Base-by-base conservation (phyloP, 2,329 filamentous ascomycete genomes). In the Paecilomyces sp. region DNA sequence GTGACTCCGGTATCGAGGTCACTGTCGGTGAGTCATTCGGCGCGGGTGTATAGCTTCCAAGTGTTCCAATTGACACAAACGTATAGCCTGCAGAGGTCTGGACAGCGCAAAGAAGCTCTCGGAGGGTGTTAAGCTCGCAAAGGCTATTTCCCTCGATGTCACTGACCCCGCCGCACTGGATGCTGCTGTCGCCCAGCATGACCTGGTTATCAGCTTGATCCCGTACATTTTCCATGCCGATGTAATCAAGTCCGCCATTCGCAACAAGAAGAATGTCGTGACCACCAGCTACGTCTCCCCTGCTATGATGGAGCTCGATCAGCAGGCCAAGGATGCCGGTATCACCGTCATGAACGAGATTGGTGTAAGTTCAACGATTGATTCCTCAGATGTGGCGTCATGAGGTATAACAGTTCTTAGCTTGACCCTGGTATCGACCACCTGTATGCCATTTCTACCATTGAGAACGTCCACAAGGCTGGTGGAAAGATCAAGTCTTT, bases 231-330 rank as follows among this genome's bases (percentile, higher is more conserved):
- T 86, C 84, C 92, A 96, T 77, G 90, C 88, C 54, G 82, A 84
- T 59, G 92, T 97, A 70, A 95, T 97, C 85, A 93, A 96, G 84
- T 87, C 89, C 36, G 93, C 92, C 64, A 97, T 97, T 79, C 85
- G 88, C 70, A 85, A 88, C 70, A 97, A 96, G 89, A 96, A 93
- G 84, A 81, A 97, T 80, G 92, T 97, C 62, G 92, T 97, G 71
- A 97, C 93, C 61, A 97, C 93, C 31, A 91, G 87, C 65, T 97
- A 97, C 73, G 90, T 96, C 66, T 95, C 90, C 3, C 91, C 91
- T 3, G 90, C 91, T 65, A 97, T 97, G 92, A 77, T 88, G 79
- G 93, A 92, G 80, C 86, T 97, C 56, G 89, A 97, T 70, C 81
- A 87, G 68, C 81, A 88, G 68, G 86, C 84, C 74, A 96, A 96